A percentile compares a stretch with the other conserved stretches of the same genome.
Evolutionary conservation across 345 rosid genomes (phyloP).

Genomic region (Garcia nutans): DNA sequence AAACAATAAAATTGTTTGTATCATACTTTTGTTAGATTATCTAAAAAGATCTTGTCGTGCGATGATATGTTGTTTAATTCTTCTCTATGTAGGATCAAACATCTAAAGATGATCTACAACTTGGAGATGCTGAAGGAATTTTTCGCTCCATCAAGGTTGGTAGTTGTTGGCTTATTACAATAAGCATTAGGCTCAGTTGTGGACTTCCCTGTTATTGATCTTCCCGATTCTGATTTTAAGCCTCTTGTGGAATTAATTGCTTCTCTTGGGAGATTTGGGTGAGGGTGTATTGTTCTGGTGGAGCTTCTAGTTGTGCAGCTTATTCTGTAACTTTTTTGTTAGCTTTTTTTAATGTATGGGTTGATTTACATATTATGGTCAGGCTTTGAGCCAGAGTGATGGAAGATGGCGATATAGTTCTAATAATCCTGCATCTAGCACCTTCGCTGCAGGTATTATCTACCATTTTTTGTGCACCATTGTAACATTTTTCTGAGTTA

Average conservation of each 20-base stretch:
- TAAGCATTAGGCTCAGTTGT: not conserved
- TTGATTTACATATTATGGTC: conserved; percentile 30
- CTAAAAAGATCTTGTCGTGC: not conserved
- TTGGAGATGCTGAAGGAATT: conserved; percentile 67
- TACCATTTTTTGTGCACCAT: not conserved
- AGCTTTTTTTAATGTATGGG: conserved; percentile 2
- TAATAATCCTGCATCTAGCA: conserved; percentile 74
- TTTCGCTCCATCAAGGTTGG: conserved; percentile 86
- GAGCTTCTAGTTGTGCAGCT: not conserved
- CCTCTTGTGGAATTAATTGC: conserved; percentile 17
- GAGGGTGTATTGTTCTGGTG: not conserved
- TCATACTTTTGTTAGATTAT: not conserved
- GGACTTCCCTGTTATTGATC: not conserved
- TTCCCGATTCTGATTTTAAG: not conserved
- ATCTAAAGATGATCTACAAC: conserved; percentile 54
- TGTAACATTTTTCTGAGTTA: not conserved
- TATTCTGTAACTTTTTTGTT: not conserved
- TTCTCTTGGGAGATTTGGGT: conserved; percentile 16
- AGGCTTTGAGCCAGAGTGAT: conserved; percentile 95
- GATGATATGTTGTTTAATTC: conserved; percentile 12
- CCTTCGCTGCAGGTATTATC: conserved; percentile 82
- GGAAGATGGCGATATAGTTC: conserved; percentile 91
- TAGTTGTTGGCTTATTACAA: conserved; percentile 18
- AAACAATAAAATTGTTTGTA: not conserved
- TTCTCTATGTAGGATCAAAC: conserved; percentile 55